Evolutionary conservation across 768 basidiomycete genomes (phyloP).

Genomic region (Clathrus columnatus): DNA sequence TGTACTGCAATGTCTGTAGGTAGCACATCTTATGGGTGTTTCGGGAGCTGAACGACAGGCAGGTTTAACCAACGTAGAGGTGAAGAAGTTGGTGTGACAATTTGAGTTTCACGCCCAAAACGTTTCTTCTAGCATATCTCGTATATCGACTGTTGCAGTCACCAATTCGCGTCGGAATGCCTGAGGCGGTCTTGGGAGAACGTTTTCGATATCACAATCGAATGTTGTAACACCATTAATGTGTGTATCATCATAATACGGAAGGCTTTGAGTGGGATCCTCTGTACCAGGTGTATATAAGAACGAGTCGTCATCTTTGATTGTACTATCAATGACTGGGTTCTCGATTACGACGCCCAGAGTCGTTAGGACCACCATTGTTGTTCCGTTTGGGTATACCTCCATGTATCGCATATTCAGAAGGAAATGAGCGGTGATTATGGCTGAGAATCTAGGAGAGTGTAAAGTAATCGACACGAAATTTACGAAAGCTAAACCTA

Average conservation of each 20-base stretch:
- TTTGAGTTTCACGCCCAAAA: neutral
- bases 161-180: neutral
- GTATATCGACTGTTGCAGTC: neutral
- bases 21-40: too few species aligned
- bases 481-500: neutral
- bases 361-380: constrained; percentile 1
- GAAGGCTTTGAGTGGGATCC: neutral
- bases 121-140: neutral
- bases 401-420: constrained; percentile 8
- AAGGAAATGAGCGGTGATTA: constrained; percentile 6
- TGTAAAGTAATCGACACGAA: neutral
- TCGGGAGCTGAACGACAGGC: too few species aligned
- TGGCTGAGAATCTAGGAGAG: neutral
- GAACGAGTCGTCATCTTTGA: neutral
- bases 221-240: neutral
- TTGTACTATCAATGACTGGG: neutral
- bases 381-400: constrained; percentile 6
- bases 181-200: neutral
- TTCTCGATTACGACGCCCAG: neutral
- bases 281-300: neutral
- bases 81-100: too few species aligned
- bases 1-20: too few species aligned
- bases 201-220: neutral
- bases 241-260: neutral
- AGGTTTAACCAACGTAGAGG: too few species aligned